Base-by-base conservation (phyloP, 345 rosid species). In the Corchorus olitorius region DNA sequence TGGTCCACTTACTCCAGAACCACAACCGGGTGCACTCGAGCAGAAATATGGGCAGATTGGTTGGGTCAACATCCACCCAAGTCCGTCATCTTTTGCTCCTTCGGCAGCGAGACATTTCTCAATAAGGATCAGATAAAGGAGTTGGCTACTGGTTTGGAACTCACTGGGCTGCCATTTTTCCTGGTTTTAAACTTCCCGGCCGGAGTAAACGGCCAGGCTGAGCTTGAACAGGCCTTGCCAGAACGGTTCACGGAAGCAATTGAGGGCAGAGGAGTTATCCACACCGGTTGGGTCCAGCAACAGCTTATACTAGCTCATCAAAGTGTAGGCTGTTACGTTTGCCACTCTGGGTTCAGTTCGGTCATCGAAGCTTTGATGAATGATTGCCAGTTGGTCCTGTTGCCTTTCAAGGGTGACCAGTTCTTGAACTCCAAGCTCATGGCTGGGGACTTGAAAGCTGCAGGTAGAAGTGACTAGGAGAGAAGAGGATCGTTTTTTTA, bases 341-440 rank as follows among this genome's bases (percentile, higher is more conserved):
- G 64, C 52, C 88, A 85, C 41, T 71, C 83, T 0, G 84, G 88
- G 14, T 77, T 74, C 5, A 81, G 86, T 75, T 85, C 84, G 0
- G 37, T 83, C n/a, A 56, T 76, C 0, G 86, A 85, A 79, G 86
- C 76, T 17, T 39, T 79, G n/a, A 6, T 83, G 19, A 79, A 75
- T 22, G 81, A 85, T 15, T 81, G 84, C 58, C 79, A 80, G 22
- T 43, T 85, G 73, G 88, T 79, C 5, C 52, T 85, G 54, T 16
- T 85, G 66, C 88, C 88, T 11, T 19, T 81, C 2, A 85, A 79
- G 65, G 83, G 81, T 6, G 86, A 83, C 50, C 88, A 83, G 45
- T 79, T 81, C 83, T 63, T 85, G 50, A 83, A 83, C 69, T 63
- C 86, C 33, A 83, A 67, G 75, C 78, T 83, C 16, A 33, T 83